A percentile compares a stretch with the other conserved stretches of the same genome.
phyloP scores from a whole-genome alignment of 1,139 yeast genomes.

The Magnusiomyces paraingens region DNA sequence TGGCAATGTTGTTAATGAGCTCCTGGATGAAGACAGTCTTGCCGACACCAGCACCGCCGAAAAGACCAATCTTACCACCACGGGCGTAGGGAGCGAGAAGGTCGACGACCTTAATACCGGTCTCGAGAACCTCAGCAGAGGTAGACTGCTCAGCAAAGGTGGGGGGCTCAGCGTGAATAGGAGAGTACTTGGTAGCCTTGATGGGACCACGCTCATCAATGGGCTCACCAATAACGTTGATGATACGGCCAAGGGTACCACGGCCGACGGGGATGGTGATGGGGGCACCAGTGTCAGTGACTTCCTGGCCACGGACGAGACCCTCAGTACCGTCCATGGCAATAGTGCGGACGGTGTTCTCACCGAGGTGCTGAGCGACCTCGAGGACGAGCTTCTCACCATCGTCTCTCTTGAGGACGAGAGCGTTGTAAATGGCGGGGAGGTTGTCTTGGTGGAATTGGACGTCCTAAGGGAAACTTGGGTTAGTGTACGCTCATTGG shows the following conservation, averaged over 20 bases:
- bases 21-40: conserved; percentile 99
- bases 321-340: conserved; percentile 99
- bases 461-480: conserved; percentile 48
- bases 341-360: conserved; percentile 99
- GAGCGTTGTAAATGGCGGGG: conserved; percentile 96
- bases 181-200: conserved; percentile 84
- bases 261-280: conserved; percentile 99
- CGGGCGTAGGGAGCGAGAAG: conserved; percentile 99
- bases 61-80: conserved; percentile 99
- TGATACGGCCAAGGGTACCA: conserved; percentile 97
- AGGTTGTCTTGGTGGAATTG: conserved; percentile 96
- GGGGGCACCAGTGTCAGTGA: conserved; percentile 95
- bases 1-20: conserved; percentile 98
- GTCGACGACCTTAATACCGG: conserved; percentile 99
- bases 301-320: conserved; percentile 95
- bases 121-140: conserved; percentile 94
- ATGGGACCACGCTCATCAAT: conserved; percentile 99
- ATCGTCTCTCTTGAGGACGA: conserved; percentile 66
- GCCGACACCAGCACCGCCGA: conserved; percentile 99
- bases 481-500: conserved; percentile 13
- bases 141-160: conserved; percentile 94
- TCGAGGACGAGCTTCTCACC: conserved; percentile 79
- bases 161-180: conserved; percentile 98
- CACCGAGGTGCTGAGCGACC: conserved; percentile 99
- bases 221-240: conserved; percentile 99